These are phyloP conservation scores for Iberis pinnata DNA, from an alignment of 345 rosid species.

Conservation along the genomic window DNA sequence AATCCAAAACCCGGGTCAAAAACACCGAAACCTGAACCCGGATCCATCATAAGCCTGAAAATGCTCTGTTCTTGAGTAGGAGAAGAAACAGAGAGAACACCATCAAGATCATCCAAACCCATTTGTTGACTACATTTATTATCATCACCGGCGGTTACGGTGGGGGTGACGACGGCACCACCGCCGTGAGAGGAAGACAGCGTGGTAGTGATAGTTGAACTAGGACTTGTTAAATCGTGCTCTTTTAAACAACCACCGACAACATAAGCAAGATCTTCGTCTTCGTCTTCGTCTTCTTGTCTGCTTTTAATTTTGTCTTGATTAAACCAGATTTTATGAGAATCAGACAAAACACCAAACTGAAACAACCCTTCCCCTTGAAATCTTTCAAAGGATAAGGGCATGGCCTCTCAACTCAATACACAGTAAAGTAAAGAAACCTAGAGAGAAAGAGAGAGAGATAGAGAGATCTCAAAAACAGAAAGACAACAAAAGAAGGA, in stretches of 20 bases:
- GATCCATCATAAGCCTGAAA: constrained; percentile 59
- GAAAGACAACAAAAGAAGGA: constrained; percentile 23
- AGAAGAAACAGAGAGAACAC: constrained; percentile 45
- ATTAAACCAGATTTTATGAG: constrained; percentile 14
- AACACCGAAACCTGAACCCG: constrained; percentile 42
- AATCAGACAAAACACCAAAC: constrained; percentile 21
- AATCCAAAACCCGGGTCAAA: constrained; percentile 59
- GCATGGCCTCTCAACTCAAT: constrained; percentile 71
- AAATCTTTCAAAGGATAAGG: constrained; percentile 58
- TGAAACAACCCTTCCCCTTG: too few relatives aligned
- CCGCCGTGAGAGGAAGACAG: constrained; percentile 71
- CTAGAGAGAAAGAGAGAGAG: not conserved
- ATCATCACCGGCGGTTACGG: constrained; percentile 23
- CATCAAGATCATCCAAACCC: constrained; percentile 6
- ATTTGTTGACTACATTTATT: too few relatives aligned
- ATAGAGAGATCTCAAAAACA: constrained; percentile 31
- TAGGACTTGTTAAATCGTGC: constrained; percentile 47
- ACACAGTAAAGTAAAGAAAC: not conserved
- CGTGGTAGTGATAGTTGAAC: constrained; percentile 35
- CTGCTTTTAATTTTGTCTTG: not conserved
- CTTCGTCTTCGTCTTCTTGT: too few relatives aligned
- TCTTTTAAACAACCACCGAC: constrained; percentile 38
- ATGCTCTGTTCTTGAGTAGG: constrained; percentile 35
- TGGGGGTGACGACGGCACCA: constrained; percentile 21
- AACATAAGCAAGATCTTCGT: constrained; percentile 38